Base-by-base conservation (phyloP, 176 grass and related monocot genomes). In the Juncus inflexus region DNA sequence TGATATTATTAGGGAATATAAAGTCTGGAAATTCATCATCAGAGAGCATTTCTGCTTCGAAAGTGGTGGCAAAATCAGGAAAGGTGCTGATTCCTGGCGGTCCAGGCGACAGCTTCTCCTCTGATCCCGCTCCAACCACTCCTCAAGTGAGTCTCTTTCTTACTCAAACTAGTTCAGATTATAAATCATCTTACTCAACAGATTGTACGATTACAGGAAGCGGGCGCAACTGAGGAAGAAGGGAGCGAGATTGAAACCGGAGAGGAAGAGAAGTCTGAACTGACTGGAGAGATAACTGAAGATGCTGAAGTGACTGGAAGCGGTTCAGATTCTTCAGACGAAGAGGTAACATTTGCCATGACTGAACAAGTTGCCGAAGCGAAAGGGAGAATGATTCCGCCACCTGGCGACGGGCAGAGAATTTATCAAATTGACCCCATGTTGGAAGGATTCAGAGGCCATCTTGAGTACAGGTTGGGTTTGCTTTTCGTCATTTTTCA, bases 391-490 rank as follows among this genome's bases (percentile, higher is more conserved):
- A 63, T 42, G 51, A 42, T 90, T 50, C 75, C 83, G 9, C 81
- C 47, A 5, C 67, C 90, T 65, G 65, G 68, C 49, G 52, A 77
- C 41, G 90, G 90, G 41, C 78, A 84, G 64, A 86, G 66, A 72
- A 95, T 95, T 71, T 95, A 78, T 81, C 60, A 90, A 63, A 75
- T 87, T 28, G 84, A 96, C 38, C 74, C 84, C 14, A 79, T 65
- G 62, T 74, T 90, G 50, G 41, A 73, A 65, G 84, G 66, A 60
- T 78, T 65, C 40, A 80, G 68, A 43, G 40, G 70, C 47, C 91
- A 90, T 87, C 91, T 96, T 76, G 57, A 85, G 55, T 85, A 90
- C 50, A 74, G 91, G 91, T 96, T 84, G 37, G 64, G 19, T 63
- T 65, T 60, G 40, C n/a, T 71, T 65, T 54, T 63, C 35, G 37